A percentile compares a stretch with the other conserved stretches of the same genome.
phyloP scores from a whole-genome alignment of 371 early-diverging fungal genomes.

The Apophysomyces variabilis region DNA sequence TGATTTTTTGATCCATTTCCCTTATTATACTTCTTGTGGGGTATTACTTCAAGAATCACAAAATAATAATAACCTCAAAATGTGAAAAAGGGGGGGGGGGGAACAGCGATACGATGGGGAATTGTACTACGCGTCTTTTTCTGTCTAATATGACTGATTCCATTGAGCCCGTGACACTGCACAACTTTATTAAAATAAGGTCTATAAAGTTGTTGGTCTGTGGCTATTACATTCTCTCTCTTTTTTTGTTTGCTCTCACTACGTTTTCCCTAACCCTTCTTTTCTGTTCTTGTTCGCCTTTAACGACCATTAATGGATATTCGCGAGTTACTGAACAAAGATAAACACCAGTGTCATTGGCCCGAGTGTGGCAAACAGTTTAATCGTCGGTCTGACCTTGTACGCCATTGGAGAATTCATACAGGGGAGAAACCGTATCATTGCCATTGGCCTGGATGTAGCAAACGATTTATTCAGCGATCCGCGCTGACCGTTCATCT shows the following conservation, averaged over 20 bases:
- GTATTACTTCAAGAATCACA: too few species aligned
- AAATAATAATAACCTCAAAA: too few species aligned
- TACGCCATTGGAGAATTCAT: conserved; percentile 24
- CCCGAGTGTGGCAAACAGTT: conserved; percentile 19
- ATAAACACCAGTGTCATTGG: conserved; percentile 21
- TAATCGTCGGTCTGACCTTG: conserved; percentile 26
- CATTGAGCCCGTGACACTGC: too few species aligned
- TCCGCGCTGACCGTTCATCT: conserved; percentile 82
- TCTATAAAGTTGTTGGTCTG: too few species aligned
- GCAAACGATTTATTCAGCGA: conserved; percentile 71
- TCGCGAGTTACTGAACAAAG: conserved; percentile 17
- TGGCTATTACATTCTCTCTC: neutral
- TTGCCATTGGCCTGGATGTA: conserved; percentile 37
- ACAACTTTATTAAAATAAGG: too few species aligned
- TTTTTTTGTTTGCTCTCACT: neutral
- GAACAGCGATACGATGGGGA: too few species aligned
- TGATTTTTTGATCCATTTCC: too few species aligned
- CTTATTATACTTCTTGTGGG: too few species aligned
- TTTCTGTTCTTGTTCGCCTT: neutral
- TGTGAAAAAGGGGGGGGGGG: too few species aligned
- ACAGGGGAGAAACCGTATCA: conserved; percentile 24
- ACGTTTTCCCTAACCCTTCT: neutral
- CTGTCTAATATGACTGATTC: too few species aligned
- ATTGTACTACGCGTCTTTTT: too few species aligned
- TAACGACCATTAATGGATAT: conserved; percentile 19